A percentile compares a stretch with the other conserved stretches of the same genome.
These are phyloP conservation scores for Bisporella sp. DNA, from an alignment of 2,329 filamentous ascomycete species.

Conservation along the genomic window DNA sequence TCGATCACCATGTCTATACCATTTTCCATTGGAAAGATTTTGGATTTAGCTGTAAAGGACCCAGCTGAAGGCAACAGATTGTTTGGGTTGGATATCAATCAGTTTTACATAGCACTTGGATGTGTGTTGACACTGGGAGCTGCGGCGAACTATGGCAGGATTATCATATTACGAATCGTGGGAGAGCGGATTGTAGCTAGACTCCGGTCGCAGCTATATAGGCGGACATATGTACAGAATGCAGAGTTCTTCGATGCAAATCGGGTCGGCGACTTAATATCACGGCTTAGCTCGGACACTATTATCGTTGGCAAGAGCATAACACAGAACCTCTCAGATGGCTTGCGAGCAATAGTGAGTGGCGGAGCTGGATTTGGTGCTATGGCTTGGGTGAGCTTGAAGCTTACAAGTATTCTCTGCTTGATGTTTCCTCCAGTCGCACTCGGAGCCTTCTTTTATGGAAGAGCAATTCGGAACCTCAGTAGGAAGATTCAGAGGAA, in stretches of 20 bases:
- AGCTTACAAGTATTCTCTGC: constrained; percentile 79
- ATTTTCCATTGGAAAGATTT: constrained; percentile 91
- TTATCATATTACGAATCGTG: constrained; percentile 87
- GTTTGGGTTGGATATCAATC: constrained; percentile 76
- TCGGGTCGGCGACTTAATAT: constrained; percentile 91
- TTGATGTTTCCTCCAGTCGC: constrained; percentile 89
- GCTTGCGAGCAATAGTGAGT: constrained; percentile 83
- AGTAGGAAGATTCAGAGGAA: constrained; percentile 93
- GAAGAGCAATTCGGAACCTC: constrained; percentile 78
- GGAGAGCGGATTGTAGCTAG: constrained; percentile 91
- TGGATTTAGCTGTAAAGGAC: constrained; percentile 81
- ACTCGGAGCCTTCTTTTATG: constrained; percentile 85
- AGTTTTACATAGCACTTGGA: constrained; percentile 81
- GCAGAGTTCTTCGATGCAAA: constrained; percentile 99
- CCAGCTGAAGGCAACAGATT: constrained; percentile 59
- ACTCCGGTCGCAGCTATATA: constrained; percentile 82
- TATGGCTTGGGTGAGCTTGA: constrained; percentile 93
- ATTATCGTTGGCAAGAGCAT: constrained; percentile 98
- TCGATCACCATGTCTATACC: constrained; percentile 93
- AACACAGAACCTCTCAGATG: constrained; percentile 94
- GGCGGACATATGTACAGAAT: constrained; percentile 91
- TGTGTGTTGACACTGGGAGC: constrained; percentile 76
- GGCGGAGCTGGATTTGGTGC: constrained; percentile 82
- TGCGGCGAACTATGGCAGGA: constrained; percentile 85
- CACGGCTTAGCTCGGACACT: constrained; percentile 88